Evolutionary conservation across 805 yeast species (phyloP), one percentile per base, ranked within the genome.

Genomic region (Kodamaea restingae): DNA sequence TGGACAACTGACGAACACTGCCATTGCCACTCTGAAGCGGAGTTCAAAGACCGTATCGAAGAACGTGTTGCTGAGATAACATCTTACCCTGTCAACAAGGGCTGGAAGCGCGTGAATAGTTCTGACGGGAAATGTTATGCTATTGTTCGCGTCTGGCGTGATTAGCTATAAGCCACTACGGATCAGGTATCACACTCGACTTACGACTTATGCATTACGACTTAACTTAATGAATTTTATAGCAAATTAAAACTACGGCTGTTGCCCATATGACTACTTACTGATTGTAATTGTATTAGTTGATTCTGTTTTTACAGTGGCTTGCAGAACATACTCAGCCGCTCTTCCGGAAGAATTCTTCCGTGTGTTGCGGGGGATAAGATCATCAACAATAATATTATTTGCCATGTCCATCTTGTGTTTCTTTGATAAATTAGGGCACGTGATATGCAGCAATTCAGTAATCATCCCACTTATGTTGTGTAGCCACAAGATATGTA

Each of bases 101-200:
- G 41, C 18, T 38, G 41, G 41, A 38, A 38, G 28, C 32, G 41
- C 17, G 41, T 38, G 18, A 38, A 38, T 18, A 38, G 41, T 21
- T n/a, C 25, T 8, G 41, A 38, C 18, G 41, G 41, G 12, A 38
- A 38, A 17, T 38, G 41, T 20, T 38, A 18, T 15, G 41, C 41
- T 2, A 32, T 38, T n/a, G 32, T 38, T 12, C 27, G 33, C 14
- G 41, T 38, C 8, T 37, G 40, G 40, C 28, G 40, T n/a, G 40
- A 37, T 14, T 29, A 36, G 11, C 15, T 10, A 4, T 14, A 27
- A 27, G 14, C 14, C 5, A n/a, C 28, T 25, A 27, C 17, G 8
- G 17, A 12, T 27, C n/a, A 25, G n/a, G 4, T n/a, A 25, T 10
- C 11, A 25, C 5, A 4, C 12, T 20, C 22, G 8, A 7, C 12